Base-by-base conservation (phyloP, 768 basidiomycete genomes). In the Tricholoma matsutake region DNA sequence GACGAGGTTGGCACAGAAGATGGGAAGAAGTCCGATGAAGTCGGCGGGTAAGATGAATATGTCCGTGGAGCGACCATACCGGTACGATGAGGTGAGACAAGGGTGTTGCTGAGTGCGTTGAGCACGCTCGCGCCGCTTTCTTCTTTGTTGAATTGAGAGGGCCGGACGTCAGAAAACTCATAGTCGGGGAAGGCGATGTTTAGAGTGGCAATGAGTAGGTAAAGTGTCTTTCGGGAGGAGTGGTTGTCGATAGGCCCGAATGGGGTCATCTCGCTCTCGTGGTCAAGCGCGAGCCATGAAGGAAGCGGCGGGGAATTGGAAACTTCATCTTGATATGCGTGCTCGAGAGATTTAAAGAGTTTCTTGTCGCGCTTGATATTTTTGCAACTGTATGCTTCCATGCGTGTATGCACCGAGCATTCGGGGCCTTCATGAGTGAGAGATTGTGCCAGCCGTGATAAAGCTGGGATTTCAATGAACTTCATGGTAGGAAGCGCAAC, bases 361-460 rank as follows among this genome's bases (percentile, higher is more conserved):
- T 91, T 92, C 85, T 95, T 94, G 83, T 99, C 97, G 69, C 92
- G 89, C 67, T 93, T 92, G 75, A 97, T 90, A 75, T 95, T 89
- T 84, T 99, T 99, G 84, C 94, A 95, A 70, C 91, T 92, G 81
- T 98, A 99, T 0, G 94, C 96, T 75, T 98, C 96, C 74, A 98
- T 88, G 65, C 94, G 86, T 49, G 93, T 94, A 76, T 93, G 88
- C 6, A 96, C 93, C 4, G 87, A 83, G 73, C 92, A 93, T 74
- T 95, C 92, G 53, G 89, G 85, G 10, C 94, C 92, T 64, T 93
- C 89, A 73, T 92, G 90, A 4, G 89, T 88, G 53, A 96, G 87
- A 14, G 87, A 84, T 69, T 88, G 85, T 0, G 89, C 86, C 60
- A 97, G 85, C 57, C 83, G 82, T 11, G 88, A 85, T 3, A 96